These are phyloP conservation scores for Hypoxylon fuscum DNA, from an alignment of 495 filamentous ascomycete species.

Conservation along the genomic window DNA sequence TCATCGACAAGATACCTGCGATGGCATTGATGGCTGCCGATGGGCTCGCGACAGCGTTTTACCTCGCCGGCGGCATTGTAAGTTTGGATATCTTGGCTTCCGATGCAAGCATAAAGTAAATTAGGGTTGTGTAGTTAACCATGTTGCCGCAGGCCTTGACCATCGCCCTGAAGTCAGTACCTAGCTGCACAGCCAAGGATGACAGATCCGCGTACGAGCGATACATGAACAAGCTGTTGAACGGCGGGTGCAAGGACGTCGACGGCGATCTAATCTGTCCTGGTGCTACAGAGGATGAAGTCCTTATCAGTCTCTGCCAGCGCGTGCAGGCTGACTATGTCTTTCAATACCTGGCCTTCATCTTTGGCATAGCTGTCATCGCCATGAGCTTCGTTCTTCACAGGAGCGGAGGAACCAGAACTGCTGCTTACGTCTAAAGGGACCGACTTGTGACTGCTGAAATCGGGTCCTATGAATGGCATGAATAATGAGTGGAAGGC, in stretches of 20 bases:
- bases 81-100: slow-evolving; percentile 38
- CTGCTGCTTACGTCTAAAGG: slow-evolving; percentile 14
- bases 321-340: slow-evolving; percentile 47
- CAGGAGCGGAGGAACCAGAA: slow-evolving; percentile 7
- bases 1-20: slow-evolving; percentile 50
- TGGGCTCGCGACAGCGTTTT: slow-evolving; percentile 52
- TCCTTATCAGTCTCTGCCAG: slow-evolving; percentile 43
- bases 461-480: not conserved
- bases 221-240: slow-evolving; percentile 46
- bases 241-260: slow-evolving; percentile 41
- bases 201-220: slow-evolving; percentile 14
- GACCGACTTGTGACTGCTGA: not conserved
- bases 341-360: slow-evolving; percentile 48
- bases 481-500: not conserved
- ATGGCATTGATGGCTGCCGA: slow-evolving; percentile 55
- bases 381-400: slow-evolving; percentile 12
- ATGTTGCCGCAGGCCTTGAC: slow-evolving; percentile 53
- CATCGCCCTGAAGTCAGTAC: slow-evolving; percentile 47
- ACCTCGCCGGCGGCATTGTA: slow-evolving; percentile 65
- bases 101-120: too few species aligned
- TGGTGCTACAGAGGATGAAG: slow-evolving; percentile 10
- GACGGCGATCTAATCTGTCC: slow-evolving; percentile 24
- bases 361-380: slow-evolving; percentile 37
- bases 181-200: slow-evolving; percentile 42
- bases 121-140: slow-evolving; percentile 1